These are phyloP conservation scores for Eutrema heterophyllum DNA, from an alignment of 345 rosid species.

Conservation along the genomic window DNA sequence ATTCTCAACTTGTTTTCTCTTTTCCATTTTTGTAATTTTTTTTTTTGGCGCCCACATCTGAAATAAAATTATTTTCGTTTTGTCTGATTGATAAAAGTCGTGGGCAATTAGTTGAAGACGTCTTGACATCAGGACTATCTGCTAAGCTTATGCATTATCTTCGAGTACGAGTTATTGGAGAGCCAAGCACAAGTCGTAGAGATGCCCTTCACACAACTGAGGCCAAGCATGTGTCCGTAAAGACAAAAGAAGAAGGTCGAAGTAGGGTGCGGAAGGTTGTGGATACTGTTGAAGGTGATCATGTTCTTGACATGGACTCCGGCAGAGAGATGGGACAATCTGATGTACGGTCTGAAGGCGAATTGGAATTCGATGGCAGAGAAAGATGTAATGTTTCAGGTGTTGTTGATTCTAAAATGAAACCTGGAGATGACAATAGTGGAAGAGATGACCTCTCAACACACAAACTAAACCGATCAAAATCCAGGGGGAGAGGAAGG, in stretches of 20 bases:
- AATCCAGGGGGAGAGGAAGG: constrained; percentile 71
- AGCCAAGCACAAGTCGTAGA: constrained; percentile 54
- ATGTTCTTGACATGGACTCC: constrained; percentile 35
- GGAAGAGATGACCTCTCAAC: constrained; percentile 73
- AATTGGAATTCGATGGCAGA: constrained; percentile 43
- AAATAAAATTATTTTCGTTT: not conserved
- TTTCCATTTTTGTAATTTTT: not conserved
- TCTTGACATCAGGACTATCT: constrained; percentile 83
- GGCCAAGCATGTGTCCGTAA: constrained; percentile 42
- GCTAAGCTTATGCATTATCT: constrained; percentile 95
- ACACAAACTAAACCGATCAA: constrained; percentile 53
- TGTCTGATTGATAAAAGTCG: constrained; percentile 40
- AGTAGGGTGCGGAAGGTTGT: constrained; percentile 61
- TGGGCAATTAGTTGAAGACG: constrained; percentile 92
- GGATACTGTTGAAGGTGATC: constrained; percentile 50
- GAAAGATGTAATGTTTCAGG: constrained; percentile 45
- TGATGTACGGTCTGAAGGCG: constrained; percentile 45
- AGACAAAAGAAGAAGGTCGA: constrained; percentile 80
- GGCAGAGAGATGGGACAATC: constrained; percentile 38
- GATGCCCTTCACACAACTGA: constrained; percentile 55
- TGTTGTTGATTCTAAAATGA: constrained; percentile 45
- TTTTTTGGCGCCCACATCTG: constrained; percentile 19
- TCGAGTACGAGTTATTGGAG: constrained; percentile 83
- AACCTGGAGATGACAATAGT: constrained; percentile 61
- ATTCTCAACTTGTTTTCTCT: not conserved